Base-by-base conservation (phyloP, 1,139 yeast species). In the Suhomyces terraborum region DNA sequence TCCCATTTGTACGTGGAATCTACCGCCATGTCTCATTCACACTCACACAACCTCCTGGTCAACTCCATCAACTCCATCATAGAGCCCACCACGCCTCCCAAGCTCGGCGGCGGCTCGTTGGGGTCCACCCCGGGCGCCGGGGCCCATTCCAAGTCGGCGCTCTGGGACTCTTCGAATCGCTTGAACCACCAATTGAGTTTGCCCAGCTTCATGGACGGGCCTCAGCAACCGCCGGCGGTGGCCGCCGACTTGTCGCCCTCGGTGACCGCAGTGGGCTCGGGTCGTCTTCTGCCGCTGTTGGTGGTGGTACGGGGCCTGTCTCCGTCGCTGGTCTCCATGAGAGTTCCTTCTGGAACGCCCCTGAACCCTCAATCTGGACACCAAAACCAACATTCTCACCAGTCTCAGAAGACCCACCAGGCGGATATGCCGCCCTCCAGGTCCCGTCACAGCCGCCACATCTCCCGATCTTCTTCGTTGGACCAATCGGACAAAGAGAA, bases 61-160 rank as follows among this genome's bases (percentile, higher is more conserved):
- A 66, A 67, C 50, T 66, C 72, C 35, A 58, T 66, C 40, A 53
- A 58, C 31, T 66, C 73, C 22, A 49, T 68, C 38, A 56, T 66
- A 27, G 75, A 69, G 50, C 75, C 75, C 20, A 64, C 71, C 16
- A 69, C 75, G 6, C 75, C 75, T 5, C 74, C 75, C 17, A 42
- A 52, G 8, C 38, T 38, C 21, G 44, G n/a, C n/a, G n/a, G n/a
- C n/a, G n/a, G 41, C 16, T 35, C 36, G 14, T 16, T 21, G 28
- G 36, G 29, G 22, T 32, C 23, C 20, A 23, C 38, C 25, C 5
- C 32, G 9, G 32, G 23, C 16, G 22, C 20, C 14, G 32, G 32
- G 8, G 16, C 27, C 22, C 36, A 35, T 18, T 36, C 46, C 27
- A 59, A 60, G 49, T 51, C 61, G 7, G 53, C 50, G 28, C 48